A percentile compares a stretch with the other conserved stretches of the same genome.
These are phyloP conservation scores for Cyphellophora attinorum DNA, from an alignment of 2,329 filamentous ascomycete genomes.

Conservation along the genomic window DNA sequence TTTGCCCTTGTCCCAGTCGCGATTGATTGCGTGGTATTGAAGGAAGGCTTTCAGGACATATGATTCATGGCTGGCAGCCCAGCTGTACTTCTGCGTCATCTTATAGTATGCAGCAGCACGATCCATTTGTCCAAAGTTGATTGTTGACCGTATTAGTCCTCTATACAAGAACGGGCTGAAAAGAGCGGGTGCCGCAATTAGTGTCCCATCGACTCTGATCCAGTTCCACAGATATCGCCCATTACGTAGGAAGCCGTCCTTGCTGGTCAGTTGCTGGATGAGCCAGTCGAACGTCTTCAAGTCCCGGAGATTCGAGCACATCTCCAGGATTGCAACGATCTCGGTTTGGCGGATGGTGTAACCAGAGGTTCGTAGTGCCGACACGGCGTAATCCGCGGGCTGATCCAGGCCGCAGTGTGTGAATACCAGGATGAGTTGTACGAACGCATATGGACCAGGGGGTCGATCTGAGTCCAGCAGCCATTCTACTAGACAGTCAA, in stretches of 20 bases:
- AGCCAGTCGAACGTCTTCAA: neutral
- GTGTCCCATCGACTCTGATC: slow-evolving; percentile 8
- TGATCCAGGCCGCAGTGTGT: neutral
- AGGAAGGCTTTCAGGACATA: slow-evolving; percentile 14
- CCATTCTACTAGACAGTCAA: neutral
- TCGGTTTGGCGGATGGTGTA: slow-evolving; percentile 11
- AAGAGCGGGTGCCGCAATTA: slow-evolving; percentile 11
- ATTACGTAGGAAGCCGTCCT: neutral
- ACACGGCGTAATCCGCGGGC: slow-evolving; percentile 10
- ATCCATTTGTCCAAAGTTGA: slow-evolving; percentile 13
- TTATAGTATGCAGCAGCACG: slow-evolving; percentile 15
- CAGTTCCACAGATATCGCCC: slow-evolving; percentile 9
- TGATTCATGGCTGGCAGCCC: too few species aligned
- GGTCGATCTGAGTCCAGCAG: neutral
- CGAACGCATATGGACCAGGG: neutral
- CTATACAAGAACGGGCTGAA: slow-evolving; percentile 9
- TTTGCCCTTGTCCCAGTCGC: too few species aligned
- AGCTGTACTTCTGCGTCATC: too few species aligned
- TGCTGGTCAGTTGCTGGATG: neutral
- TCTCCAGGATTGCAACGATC: slow-evolving; percentile 8
- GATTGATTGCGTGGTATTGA: slow-evolving; percentile 9
- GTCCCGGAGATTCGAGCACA: neutral
- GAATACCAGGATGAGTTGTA: slow-evolving; percentile 1
- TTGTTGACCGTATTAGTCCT: slow-evolving; percentile 10
- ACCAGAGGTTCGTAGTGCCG: slow-evolving; percentile 11